Base-by-base conservation (phyloP, 106 monocot species). In the Alisma plantagoaquatica region DNA sequence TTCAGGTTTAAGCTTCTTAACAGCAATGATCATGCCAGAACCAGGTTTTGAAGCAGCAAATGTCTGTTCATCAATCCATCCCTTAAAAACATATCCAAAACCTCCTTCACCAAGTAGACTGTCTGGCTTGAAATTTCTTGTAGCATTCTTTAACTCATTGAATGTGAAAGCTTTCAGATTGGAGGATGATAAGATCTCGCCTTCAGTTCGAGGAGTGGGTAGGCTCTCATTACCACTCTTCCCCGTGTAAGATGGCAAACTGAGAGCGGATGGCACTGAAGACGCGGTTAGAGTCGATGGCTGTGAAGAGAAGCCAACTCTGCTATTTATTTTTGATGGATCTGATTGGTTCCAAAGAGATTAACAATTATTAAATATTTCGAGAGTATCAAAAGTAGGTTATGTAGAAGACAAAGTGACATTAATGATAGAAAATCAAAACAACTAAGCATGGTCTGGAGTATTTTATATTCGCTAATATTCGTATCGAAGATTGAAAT, bases 1-100 rank as follows among this genome's bases (percentile, higher is more conserved):
- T 60, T 92, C 92, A 12, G 86, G 92, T 51, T 92, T 92, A n/a
- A 92, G 86, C 61, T 72, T 92, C 71, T 92, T 92, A 44, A 92
- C 75, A 16, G 92, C 92, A 58, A 92, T 74, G 30, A 74, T 74
- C 63, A 77, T 86, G 30, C 92, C 86, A 29, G 41, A 60, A 4
- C 92, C 86, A n/a, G 86, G 82, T 46, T 29, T 92, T 10, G 82
- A 56, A 15, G 86, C 66, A 28, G 54, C 31, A 33, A 66, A 53
- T 23, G 54, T 83, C 46, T 86, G 79, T 32, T 76, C 82, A 66
- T 92, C 79, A 10, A 92, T 72, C 92, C 92, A 92, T 50, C 86
- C 92, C 70, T 92, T 92, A 27, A 70, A 92, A 16, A 92, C 86
- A 74, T 69, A 67, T 18, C 92, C 92, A 50, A 92, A 92, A 55